A percentile compares a stretch with the other conserved stretches of the same genome.
These are phyloP conservation scores for Millerago galiae DNA, from an alignment of 805 yeast species.

Conservation along the genomic window DNA sequence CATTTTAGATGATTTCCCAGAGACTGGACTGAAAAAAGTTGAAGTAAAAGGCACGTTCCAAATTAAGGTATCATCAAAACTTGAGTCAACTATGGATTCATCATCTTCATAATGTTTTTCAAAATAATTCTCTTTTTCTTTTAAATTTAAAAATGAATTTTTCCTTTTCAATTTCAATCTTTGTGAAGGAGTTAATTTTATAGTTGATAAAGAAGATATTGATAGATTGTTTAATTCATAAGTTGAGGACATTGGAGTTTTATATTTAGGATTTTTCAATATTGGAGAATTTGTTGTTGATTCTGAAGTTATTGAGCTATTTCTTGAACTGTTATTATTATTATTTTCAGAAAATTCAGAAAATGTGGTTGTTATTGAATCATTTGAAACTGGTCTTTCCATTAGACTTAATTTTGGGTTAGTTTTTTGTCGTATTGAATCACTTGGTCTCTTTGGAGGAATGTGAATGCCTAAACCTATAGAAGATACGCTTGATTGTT, in stretches of 20 bases:
- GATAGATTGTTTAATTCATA: slow-evolving; percentile 6
- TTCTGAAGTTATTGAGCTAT: slow-evolving; percentile 23
- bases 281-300: slow-evolving; percentile 18
- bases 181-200: slow-evolving; percentile 36
- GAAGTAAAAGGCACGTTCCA: slow-evolving; percentile 50
- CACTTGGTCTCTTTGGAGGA: slow-evolving; percentile 22
- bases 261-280: neutral
- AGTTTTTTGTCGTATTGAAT: slow-evolving; percentile 13
- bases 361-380: slow-evolving; percentile 16
- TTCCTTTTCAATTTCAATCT: slow-evolving; percentile 33
- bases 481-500: slow-evolving; percentile 6
- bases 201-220: slow-evolving; percentile 9
- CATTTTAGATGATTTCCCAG: slow-evolving; percentile 20
- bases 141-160: slow-evolving; percentile 28
- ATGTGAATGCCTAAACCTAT: slow-evolving; percentile 17
- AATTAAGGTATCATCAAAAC: slow-evolving; percentile 33
- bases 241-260: slow-evolving; percentile 3
- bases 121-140: slow-evolving; percentile 31
- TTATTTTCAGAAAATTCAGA: slow-evolving; percentile 16
- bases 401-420: slow-evolving; percentile 6
- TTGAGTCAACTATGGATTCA: slow-evolving; percentile 23
- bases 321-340: slow-evolving; percentile 17
- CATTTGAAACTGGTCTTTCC: slow-evolving; percentile 26
- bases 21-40: slow-evolving; percentile 17
- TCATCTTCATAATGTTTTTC: slow-evolving; percentile 28